These are phyloP conservation scores for Cornus florida DNA, from an alignment of 148 eudicot genomes.

Conservation along the genomic window DNA sequence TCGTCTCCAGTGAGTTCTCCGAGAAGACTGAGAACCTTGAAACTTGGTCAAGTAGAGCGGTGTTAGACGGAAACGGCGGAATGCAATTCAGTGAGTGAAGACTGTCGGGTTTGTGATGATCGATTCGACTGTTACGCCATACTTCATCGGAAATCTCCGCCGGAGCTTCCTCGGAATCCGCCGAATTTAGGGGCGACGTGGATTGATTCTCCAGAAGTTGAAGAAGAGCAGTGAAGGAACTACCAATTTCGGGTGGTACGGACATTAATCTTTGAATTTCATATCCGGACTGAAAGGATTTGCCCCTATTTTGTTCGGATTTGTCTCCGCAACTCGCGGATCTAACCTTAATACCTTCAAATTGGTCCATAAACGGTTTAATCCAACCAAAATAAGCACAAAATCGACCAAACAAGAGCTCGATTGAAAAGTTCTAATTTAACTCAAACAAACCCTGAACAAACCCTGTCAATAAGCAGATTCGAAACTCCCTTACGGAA, in stretches of 20 bases:
- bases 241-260: constrained; percentile 37
- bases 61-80: constrained; percentile 64
- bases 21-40: constrained; percentile 57
- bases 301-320: constrained; percentile 23
- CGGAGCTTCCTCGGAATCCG: constrained; percentile 27
- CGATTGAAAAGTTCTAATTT: not conserved
- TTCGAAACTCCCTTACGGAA: not conserved
- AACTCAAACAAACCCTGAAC: not conserved
- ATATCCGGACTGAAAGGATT: constrained; percentile 33
- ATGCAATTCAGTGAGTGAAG: constrained; percentile 12
- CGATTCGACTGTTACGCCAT: constrained; percentile 8
- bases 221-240: constrained; percentile 84
- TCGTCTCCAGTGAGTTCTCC: constrained; percentile 34
- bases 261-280: constrained; percentile 48
- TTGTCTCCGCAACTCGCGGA: not conserved
- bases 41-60: constrained; percentile 56
- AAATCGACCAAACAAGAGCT: not conserved
- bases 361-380: constrained; percentile 29
- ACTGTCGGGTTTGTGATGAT: not conserved
- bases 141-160: constrained; percentile 8
- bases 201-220: constrained; percentile 74
- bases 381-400: not conserved
- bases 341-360: constrained; percentile 33
- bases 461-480: too few species aligned
- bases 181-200: constrained; percentile 60